A percentile compares a stretch with the other conserved stretches of the same genome.
Evolutionary conservation across 495 filamentous ascomycete genomes (phyloP).

Genomic region (Lichina pygmaea): DNA sequence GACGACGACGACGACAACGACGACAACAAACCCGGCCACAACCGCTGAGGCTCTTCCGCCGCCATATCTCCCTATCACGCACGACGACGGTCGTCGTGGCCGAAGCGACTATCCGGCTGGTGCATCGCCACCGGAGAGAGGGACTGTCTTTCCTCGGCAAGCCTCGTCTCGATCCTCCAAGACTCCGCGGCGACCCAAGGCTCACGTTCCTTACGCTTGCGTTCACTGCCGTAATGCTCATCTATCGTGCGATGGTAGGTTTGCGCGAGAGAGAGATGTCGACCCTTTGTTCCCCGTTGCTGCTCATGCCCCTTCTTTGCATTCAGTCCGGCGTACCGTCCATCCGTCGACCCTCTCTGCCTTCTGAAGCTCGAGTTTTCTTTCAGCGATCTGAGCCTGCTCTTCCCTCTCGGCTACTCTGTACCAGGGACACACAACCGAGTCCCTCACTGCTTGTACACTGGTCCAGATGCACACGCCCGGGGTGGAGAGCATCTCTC

Average conservation of each 20-base stretch:
- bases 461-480: too few relatives aligned
- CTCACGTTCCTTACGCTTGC: conserved; percentile 88
- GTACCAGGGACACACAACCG: too few relatives aligned
- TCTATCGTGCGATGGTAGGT: conserved; percentile 44
- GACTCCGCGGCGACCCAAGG: conserved; percentile 63
- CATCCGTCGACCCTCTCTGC: too few relatives aligned
- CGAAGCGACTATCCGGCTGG: conserved; percentile 11
- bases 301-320: too few relatives aligned
- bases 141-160: conserved; percentile 5
- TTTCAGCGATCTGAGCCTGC: too few relatives aligned
- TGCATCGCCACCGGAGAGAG: conserved; percentile 8
- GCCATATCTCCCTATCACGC: not conserved
- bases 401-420: too few relatives aligned
- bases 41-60: not conserved
- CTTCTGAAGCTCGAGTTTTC: too few relatives aligned
- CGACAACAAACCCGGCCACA: not conserved
- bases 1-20: not conserved
- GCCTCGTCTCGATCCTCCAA: conserved; percentile 17
- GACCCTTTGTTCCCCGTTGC: too few relatives aligned
- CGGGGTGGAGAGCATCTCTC: too few relatives aligned
- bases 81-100: conserved; percentile 1
- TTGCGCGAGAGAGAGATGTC: not conserved
- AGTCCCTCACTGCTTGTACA: too few relatives aligned
- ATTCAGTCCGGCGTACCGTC: too few relatives aligned
- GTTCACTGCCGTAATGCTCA: conserved; percentile 95